Base-by-base conservation (phyloP, 176 grass and related monocot genomes). In the Zizania latifolia region DNA sequence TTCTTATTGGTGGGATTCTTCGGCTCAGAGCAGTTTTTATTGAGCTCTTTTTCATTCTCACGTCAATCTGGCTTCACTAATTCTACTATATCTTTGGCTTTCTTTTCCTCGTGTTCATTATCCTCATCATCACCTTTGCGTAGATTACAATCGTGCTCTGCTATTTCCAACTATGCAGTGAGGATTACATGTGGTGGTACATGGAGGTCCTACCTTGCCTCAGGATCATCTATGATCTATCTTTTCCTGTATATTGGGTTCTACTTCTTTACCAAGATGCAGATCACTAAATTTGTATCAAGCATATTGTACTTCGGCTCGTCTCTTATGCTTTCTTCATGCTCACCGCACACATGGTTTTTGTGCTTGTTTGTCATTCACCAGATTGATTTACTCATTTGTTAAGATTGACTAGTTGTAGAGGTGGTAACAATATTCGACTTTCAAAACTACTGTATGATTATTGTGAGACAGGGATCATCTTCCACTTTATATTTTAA, bases 71-170 rank as follows among this genome's bases (percentile, higher is more conserved):
- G 77, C 77, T 80, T 12, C 65, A 80, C 12, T 65, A 82, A n/a
- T 82, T 82, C 51, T 83, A 83, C 62, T 83, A 83, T 38, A 75
- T 83, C 61, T 83, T 83, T 43, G 81, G 81, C 14, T 83, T 83
- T 38, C 81, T 83, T 10, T 83, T 83, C 81, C 81, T 83, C 0
- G 72, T 76, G 14, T 83, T 83, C 63, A 59, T 83, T 9, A 83
- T 83, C 72, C 71, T 83, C 22, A 83, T 83, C 15, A 37, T 83
- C 22, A 83, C 81, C 4, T 83, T 72, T 60, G 81, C 53, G 36
- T 72, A 83, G 27, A 83, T 76, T 2, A 15, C 72, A 2, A 69
- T 83, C 3, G 81, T 83, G 30, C 72, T 83, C 2, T 83, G 81
- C 63, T 83, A 82, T 21, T 82, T 82, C 80, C 61, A 80, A 11